These are phyloP conservation scores for Lentinus polychrous DNA, from an alignment of 1,284 basidiomycete genomes.

Conservation along the genomic window DNA sequence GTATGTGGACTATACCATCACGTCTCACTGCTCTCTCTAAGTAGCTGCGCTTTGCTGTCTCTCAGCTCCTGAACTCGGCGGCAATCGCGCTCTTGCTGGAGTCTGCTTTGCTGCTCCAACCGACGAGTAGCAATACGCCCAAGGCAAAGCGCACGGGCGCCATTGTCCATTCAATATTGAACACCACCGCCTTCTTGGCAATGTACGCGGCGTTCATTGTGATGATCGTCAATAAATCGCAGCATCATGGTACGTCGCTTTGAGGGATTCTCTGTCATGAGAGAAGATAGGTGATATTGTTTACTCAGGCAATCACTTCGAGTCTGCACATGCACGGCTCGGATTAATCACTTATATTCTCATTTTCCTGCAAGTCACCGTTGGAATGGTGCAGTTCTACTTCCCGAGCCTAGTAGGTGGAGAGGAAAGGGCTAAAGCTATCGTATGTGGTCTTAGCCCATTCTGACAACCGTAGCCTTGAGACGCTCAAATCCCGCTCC, in stretches of 20 bases:
- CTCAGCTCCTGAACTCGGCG: constrained; percentile 4
- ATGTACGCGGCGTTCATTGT: constrained; percentile 8
- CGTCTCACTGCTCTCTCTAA: neutral
- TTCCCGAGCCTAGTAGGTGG: constrained; percentile 4
- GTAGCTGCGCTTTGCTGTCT: neutral
- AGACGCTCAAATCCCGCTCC: neutral
- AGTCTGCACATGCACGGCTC: constrained; percentile 4
- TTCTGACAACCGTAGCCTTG: neutral
- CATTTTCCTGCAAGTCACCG: constrained; percentile 5
- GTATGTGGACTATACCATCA: neutral
- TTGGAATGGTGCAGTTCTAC: constrained; percentile 8
- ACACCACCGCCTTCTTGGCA: constrained; percentile 2
- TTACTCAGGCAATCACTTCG: constrained; percentile 2
- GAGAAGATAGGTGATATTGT: neutral
- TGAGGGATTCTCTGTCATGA: neutral
- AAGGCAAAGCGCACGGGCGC: constrained; percentile 5
- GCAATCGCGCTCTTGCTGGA: constrained; percentile 6
- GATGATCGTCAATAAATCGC: constrained; percentile 2
- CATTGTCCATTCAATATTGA: constrained; percentile 7
- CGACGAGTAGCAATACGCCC: constrained; percentile 1
- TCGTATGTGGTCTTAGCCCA: constrained; percentile 1
- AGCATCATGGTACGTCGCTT: constrained; percentile 1
- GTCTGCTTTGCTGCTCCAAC: constrained; percentile 6
- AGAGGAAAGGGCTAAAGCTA: constrained; percentile 3
- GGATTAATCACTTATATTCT: constrained; percentile 7